These are phyloP conservation scores for Yamadazyma oceani DNA, from an alignment of 1,139 yeast species.

Conservation along the genomic window DNA sequence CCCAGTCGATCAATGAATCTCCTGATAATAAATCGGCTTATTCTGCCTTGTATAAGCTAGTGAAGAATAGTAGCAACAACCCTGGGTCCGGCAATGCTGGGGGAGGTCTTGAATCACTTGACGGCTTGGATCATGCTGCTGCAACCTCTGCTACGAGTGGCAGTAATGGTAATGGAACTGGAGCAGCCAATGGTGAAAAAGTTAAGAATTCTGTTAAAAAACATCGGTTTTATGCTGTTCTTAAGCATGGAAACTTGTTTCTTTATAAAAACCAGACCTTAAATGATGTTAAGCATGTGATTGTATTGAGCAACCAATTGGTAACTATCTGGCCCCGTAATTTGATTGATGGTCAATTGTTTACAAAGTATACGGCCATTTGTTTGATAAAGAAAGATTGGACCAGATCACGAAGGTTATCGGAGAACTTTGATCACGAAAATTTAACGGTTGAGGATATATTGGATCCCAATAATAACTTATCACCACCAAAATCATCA, in stretches of 20 bases:
- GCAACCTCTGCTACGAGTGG: neutral
- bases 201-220: conserved; percentile 33
- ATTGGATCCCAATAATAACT: conserved; percentile 18
- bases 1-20: conserved; percentile 38
- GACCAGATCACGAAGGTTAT: conserved; percentile 27
- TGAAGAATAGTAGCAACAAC: conserved; percentile 30
- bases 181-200: conserved; percentile 3
- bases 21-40: conserved; percentile 55
- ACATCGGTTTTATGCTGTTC: conserved; percentile 64
- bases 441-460: conserved; percentile 23
- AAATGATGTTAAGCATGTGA: conserved; percentile 73
- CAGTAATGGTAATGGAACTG: neutral
- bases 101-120: neutral
- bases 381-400: conserved; percentile 54
- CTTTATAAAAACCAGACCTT: conserved; percentile 69
- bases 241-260: conserved; percentile 84
- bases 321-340: conserved; percentile 87
- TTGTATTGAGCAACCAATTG: conserved; percentile 68
- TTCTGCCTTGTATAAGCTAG: conserved; percentile 58
- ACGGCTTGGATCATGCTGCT: neutral
- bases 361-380: conserved; percentile 77
- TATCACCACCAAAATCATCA: conserved; percentile 52
- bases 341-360: conserved; percentile 70
- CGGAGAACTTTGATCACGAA: conserved; percentile 24
- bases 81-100: neutral